phyloP scores from a whole-genome alignment of 768 basidiomycete genomes.

The Mycena alexandri region DNA sequence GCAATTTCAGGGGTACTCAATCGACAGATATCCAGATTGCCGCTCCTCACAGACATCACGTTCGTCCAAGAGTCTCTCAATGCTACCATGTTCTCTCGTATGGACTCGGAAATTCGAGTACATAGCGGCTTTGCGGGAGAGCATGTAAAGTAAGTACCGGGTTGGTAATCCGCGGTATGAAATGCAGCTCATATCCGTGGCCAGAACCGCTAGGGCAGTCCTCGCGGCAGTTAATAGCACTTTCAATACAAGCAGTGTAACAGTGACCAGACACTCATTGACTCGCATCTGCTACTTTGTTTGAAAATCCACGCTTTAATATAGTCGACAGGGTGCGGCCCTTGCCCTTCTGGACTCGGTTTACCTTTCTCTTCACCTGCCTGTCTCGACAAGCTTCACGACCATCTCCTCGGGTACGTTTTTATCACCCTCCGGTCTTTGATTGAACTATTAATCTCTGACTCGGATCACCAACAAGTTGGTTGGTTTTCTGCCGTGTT shows the following conservation, averaged over 20 bases:
- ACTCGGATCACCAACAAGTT: slow-evolving; percentile 68
- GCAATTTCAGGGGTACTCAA: not conserved
- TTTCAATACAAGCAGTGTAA: not conserved
- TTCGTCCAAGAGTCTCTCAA: slow-evolving; percentile 37
- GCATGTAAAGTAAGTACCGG: slow-evolving; percentile 17
- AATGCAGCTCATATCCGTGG: too few relatives aligned
- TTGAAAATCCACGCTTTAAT: too few relatives aligned
- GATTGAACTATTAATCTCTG: slow-evolving; percentile 58
- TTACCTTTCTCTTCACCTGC: slow-evolving; percentile 65
- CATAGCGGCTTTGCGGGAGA: slow-evolving; percentile 43
- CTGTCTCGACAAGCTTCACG: slow-evolving; percentile 39
- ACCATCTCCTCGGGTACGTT: slow-evolving; percentile 56
- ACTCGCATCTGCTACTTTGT: too few relatives aligned
- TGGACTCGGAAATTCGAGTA: slow-evolving; percentile 38
- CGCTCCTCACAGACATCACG: slow-evolving; percentile 39
- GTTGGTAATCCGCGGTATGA: too few relatives aligned
- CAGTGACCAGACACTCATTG: not conserved
- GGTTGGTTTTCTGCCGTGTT: not conserved
- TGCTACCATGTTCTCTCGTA: slow-evolving; percentile 43
- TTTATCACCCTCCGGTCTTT: slow-evolving; percentile 41
- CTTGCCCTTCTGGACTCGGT: slow-evolving; percentile 68
- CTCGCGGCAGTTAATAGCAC: slow-evolving; percentile 3
- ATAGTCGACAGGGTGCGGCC: slow-evolving; percentile 48
- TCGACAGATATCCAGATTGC: slow-evolving; percentile 16
- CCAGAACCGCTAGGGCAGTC: not conserved